phyloP scores from a whole-genome alignment of 768 basidiomycete species.

The Phlebiopsis flavidoalba region DNA sequence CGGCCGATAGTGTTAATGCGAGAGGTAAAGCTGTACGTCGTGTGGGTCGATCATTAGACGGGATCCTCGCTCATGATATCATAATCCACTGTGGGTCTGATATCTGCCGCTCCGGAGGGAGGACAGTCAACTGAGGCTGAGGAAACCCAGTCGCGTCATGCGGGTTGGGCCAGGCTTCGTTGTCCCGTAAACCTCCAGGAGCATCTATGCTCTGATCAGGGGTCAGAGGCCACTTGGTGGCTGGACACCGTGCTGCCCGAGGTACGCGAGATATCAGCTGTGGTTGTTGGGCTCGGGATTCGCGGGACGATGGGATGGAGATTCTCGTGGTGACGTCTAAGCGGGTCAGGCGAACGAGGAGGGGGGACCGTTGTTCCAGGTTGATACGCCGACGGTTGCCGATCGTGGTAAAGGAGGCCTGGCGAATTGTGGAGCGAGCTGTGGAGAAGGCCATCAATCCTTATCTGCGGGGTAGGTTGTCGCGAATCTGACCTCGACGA shows the following conservation, averaged over 20 bases:
- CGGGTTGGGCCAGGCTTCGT: constrained; percentile 3
- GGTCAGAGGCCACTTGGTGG: not conserved
- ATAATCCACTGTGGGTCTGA: constrained; percentile 29
- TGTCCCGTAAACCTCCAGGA: not conserved
- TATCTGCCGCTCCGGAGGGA: constrained; percentile 25
- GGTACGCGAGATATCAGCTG: not conserved
- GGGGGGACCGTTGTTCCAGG: not conserved
- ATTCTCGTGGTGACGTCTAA: not conserved
- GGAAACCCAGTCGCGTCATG: constrained; percentile 3
- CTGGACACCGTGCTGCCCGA: not conserved
- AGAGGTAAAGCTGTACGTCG: constrained; percentile 25
- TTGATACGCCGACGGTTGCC: not conserved
- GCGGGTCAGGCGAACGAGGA: not conserved
- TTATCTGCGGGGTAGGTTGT: not conserved
- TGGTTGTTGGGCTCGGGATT: not conserved
- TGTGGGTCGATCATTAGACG: constrained; percentile 13
- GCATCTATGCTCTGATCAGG: constrained; percentile 3
- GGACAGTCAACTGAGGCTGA: not conserved
- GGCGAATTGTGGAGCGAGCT: not conserved
- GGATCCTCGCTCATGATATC: constrained; percentile 29
- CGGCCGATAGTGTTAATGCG: constrained; percentile 25
- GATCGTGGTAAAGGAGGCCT: not conserved
- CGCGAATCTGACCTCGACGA: not conserved
- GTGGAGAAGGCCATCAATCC: not conserved
- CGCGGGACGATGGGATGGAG: not conserved